Evolutionary conservation across 176 grass and related monocot species (phyloP), one percentile per base, ranked within the genome.

Genomic region (Carex parvula): DNA sequence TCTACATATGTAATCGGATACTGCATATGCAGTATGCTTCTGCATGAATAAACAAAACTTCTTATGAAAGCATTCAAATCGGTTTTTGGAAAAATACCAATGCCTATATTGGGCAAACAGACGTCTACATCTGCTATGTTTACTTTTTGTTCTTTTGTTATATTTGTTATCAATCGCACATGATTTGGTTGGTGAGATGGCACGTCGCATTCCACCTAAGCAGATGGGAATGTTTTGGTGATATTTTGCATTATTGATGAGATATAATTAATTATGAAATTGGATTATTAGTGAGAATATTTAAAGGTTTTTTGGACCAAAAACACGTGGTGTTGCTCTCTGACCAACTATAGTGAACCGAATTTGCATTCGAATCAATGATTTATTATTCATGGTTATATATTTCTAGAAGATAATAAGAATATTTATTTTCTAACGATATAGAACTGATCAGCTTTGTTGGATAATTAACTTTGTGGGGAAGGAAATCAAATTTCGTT

Each of bases 181-280:
- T 76, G 71, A 76, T 76, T 76, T 76, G 71, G 53, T 75, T 52
- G 39, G 17, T 53, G 42, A 75, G 17, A 61, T 61, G 71, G 12
- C 41, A 24, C 9, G 17, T 22, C 11, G 44, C 21, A 42, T 76
- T 42, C 44, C 37, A 76, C 15, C 8, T 26, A 76, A 76, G 54
- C 18, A 46, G 41, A 54, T 76, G 71, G 41, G 42, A 44, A 44
- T 44, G 42, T 7, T 42, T 71, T 9, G 6, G 14, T 33, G 32
- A 71, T 71, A 39, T 41, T n/a, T 33, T 37, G 32, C 33, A 71
- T 71, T 16, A 41, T 71, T 37, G 32, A 62, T 8, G 8, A 62
- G 10, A 24, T 3, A 24, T 9, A 62, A 62, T 24, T 21, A 62
- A 39, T 39, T 21, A 44, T 44, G 60, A 62, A 62, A 62, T 26